Percentiles rank a stretch among this genome's conserved stretches.
phyloP scores from a whole-genome alignment of 345 rosid genomes.

The Populus tremula region DNA sequence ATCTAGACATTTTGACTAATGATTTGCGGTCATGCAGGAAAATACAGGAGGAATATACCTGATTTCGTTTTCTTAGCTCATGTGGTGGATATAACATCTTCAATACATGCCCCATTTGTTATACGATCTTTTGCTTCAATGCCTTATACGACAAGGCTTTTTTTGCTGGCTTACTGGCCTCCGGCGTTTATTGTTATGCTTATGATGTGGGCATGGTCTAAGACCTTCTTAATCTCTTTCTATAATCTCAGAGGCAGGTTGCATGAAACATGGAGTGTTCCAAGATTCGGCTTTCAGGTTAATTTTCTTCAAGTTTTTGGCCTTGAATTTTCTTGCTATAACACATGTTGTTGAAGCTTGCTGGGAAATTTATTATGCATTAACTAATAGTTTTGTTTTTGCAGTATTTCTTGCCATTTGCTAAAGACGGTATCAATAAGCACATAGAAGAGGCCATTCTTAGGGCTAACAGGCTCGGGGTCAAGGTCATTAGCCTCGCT shows the following conservation, averaged over 20 bases:
- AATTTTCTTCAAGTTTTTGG: background rate
- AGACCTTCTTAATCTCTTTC: constrained; percentile 53
- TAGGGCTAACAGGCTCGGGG: constrained; percentile 73
- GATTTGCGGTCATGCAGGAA: constrained; percentile 29
- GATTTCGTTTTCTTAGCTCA: constrained; percentile 97
- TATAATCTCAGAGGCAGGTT: constrained; percentile 62
- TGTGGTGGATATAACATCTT: constrained; percentile 62
- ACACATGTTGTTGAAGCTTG: background rate
- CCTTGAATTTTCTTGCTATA: background rate
- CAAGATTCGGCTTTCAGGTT: constrained; percentile 90
- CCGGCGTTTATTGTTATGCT: constrained; percentile 40
- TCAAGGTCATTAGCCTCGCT: constrained; percentile 94
- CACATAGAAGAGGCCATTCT: constrained; percentile 80
- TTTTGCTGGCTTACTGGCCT: constrained; percentile 53
- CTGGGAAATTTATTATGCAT: background rate
- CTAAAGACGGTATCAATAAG: constrained; percentile 73
- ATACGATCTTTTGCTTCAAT: constrained; percentile 52
- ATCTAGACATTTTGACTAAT: background rate
- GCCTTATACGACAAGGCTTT: constrained; percentile 46
- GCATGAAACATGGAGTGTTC: constrained; percentile 82
- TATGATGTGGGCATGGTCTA: constrained; percentile 76
- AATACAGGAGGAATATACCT: constrained; percentile 46
- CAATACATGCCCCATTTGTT: constrained; percentile 69
- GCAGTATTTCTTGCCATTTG: constrained; percentile 98
- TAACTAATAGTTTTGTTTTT: background rate